phyloP scores from a whole-genome alignment of 257 asterid genomes.

The Solanum bulbocastanum region DNA sequence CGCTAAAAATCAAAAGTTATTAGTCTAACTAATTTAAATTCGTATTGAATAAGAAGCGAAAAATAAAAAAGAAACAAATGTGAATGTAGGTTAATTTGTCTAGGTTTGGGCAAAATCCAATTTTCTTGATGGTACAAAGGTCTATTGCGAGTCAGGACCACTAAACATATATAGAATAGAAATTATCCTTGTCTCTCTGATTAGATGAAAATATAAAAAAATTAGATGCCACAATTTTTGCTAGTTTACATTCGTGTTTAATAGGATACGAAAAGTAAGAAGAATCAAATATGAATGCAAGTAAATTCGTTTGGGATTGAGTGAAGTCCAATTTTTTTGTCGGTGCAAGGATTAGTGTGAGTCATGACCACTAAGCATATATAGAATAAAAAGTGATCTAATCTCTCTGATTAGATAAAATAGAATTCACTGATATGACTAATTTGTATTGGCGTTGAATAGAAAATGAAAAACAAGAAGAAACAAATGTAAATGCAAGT shows the following conservation, averaged over 20 bases:
- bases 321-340: neutral
- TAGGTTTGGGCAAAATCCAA: neutral
- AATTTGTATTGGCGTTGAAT: neutral
- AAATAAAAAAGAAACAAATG: neutral
- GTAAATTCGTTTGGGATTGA: neutral
- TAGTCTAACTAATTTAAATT: neutral
- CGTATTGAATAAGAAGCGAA: neutral
- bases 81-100: neutral
- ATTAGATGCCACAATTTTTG: neutral
- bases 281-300: neutral
- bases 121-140: neutral
- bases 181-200: neutral
- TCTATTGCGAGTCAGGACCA: neutral
- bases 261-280: neutral
- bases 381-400: neutral
- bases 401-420: neutral
- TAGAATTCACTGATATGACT: neutral
- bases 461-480: neutral
- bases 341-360: neutral
- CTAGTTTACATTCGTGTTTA: neutral
- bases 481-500: neutral
- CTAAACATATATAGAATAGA: neutral
- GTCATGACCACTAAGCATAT: neutral
- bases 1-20: neutral
- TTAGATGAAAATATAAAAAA: neutral